Percentiles rank a stretch among this genome's conserved stretches.
phyloP scores from a whole-genome alignment of 257 asterid genomes.

The Schizonepeta tenuifolia region DNA sequence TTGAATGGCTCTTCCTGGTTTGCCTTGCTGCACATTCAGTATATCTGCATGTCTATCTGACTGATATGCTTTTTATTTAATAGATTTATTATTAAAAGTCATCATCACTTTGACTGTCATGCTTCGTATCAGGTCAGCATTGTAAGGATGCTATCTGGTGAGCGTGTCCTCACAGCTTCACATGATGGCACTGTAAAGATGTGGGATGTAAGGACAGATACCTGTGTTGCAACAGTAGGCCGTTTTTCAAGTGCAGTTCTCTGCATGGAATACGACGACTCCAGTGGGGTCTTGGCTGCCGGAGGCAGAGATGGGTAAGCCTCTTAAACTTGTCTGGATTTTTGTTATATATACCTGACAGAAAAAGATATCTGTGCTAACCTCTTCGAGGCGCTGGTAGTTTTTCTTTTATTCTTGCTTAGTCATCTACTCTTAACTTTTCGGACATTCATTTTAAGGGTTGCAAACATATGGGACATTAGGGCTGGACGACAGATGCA shows the following conservation, averaged over 20 bases:
- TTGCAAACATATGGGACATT: constrained; percentile 91
- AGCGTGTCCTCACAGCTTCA: constrained; percentile 97
- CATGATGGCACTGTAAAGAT: constrained; percentile 98
- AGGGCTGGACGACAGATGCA: constrained; percentile 94
- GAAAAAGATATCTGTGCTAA: constrained; percentile 10
- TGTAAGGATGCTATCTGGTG: constrained; percentile 95
- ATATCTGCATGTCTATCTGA: constrained; percentile 4
- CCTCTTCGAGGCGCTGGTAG: constrained; percentile 15
- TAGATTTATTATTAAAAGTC: not conserved
- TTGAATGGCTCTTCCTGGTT: constrained; percentile 10
- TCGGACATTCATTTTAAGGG: constrained; percentile 47
- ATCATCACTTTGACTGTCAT: constrained; percentile 20
- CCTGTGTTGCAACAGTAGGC: constrained; percentile 98
- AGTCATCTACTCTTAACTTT: constrained; percentile 38
- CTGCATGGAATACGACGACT: constrained; percentile 93
- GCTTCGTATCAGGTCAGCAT: constrained; percentile 71
- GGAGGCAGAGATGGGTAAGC: constrained; percentile 96
- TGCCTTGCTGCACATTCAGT: not conserved
- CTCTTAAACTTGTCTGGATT: constrained; percentile 21
- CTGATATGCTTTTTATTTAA: not conserved
- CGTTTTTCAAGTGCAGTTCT: constrained; percentile 92
- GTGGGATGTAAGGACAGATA: constrained; percentile 99
- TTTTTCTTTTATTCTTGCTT: constrained; percentile 22
- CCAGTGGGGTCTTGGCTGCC: constrained; percentile 91
- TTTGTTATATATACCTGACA: constrained; percentile 23